phyloP scores from a whole-genome alignment of 306 rosid species.

The Quercus glauca region DNA sequence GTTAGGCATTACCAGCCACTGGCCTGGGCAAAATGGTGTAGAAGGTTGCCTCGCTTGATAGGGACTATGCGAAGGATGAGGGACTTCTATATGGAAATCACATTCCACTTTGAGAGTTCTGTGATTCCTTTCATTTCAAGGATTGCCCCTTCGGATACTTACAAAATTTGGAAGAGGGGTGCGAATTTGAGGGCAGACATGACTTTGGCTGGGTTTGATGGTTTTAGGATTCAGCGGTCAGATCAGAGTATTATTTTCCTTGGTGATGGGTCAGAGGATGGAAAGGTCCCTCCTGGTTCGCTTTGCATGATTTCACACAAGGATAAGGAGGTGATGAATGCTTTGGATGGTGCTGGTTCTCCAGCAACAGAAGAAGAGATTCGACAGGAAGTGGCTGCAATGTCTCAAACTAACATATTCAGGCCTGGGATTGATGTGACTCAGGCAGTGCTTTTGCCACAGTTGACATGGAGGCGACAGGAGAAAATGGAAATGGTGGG shows the following conservation, averaged over 20 bases:
- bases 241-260: slow-evolving; percentile 90
- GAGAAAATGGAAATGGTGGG: slow-evolving; percentile 92
- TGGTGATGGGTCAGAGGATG: slow-evolving; percentile 93
- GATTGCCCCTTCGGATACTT: slow-evolving; percentile 97
- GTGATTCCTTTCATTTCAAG: slow-evolving; percentile 96
- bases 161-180: slow-evolving; percentile 97
- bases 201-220: slow-evolving; percentile 98
- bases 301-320: slow-evolving; percentile 96
- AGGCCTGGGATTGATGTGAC: slow-evolving; percentile 98
- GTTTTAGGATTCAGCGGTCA: slow-evolving; percentile 89
- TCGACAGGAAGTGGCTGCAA: slow-evolving; percentile 85
- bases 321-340: slow-evolving; percentile 88
- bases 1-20: slow-evolving; percentile 91
- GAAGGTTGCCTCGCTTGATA: slow-evolving; percentile 93
- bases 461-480: slow-evolving; percentile 93
- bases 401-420: slow-evolving; percentile 93
- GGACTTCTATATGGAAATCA: slow-evolving; percentile 98
- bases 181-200: slow-evolving; percentile 96
- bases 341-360: slow-evolving; percentile 87
- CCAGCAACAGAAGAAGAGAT: slow-evolving; percentile 87
- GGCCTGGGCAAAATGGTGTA: slow-evolving; percentile 99
- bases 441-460: slow-evolving; percentile 96
- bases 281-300: slow-evolving; percentile 74
- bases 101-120: slow-evolving; percentile 96
- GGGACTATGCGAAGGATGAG: slow-evolving; percentile 90